phyloP scores from a whole-genome alignment of 306 rosid genomes.

The Acmispon strigosus region DNA sequence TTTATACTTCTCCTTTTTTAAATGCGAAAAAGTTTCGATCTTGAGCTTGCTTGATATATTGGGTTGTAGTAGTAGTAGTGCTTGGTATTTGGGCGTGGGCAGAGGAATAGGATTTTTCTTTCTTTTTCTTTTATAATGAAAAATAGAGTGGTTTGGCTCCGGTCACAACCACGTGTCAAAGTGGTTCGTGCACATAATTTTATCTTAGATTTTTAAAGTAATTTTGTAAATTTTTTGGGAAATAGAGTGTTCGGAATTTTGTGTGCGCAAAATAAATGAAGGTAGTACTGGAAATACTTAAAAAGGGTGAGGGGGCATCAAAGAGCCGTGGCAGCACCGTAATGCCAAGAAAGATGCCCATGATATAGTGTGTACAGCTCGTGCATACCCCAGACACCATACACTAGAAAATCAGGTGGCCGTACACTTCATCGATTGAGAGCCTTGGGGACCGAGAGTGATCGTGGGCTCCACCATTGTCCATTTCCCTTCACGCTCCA shows the following conservation, averaged over 20 bases:
- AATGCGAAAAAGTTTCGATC: not conserved
- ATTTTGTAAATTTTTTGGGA: too few species aligned
- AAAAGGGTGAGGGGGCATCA: not conserved
- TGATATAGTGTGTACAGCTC: constrained; percentile 43
- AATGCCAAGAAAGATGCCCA: constrained; percentile 30
- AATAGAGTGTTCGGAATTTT: too few species aligned
- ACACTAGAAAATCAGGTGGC: constrained; percentile 42
- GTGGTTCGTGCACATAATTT: too few species aligned
- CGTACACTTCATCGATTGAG: constrained; percentile 43
- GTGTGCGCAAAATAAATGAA: too few species aligned
- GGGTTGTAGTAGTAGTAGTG: too few species aligned
- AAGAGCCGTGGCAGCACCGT: constrained; percentile 50
- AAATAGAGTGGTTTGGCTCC: too few species aligned
- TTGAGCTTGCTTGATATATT: not conserved
- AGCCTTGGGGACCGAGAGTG: constrained; percentile 38
- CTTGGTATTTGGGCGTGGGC: not conserved
- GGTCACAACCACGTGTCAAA: too few species aligned
- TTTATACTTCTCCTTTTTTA: not conserved
- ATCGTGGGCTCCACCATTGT: constrained; percentile 37
- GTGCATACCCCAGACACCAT: constrained; percentile 28
- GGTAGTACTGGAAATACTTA: not conserved
- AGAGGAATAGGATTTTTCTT: too few species aligned
- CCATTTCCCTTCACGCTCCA: not conserved
- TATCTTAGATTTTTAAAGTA: too few species aligned
- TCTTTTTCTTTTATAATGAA: too few species aligned